A percentile compares a stretch with the other conserved stretches of the same genome.
Evolutionary conservation across 768 basidiomycete species (phyloP).

Genomic region (Hirschioporus abietinus): DNA sequence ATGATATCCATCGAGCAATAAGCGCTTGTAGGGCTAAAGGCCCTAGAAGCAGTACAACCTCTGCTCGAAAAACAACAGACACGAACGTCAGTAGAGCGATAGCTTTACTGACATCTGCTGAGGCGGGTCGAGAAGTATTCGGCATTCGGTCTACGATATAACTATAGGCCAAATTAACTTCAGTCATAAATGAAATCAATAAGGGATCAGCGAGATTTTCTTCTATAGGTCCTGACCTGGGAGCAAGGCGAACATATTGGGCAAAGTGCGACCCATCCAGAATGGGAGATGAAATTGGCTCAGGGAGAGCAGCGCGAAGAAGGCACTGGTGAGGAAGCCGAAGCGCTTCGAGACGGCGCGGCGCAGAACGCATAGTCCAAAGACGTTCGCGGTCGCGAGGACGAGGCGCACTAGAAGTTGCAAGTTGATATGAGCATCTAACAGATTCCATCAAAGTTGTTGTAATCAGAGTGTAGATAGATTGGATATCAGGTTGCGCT

Average conservation of each 20-base stretch:
- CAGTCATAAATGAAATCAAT: constrained; percentile 2
- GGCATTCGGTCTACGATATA: constrained; percentile 41
- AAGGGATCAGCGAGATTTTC: background rate
- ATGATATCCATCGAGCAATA: constrained; percentile 33
- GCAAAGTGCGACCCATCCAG: constrained; percentile 90
- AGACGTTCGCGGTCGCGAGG: constrained; percentile 60
- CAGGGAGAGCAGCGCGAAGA: constrained; percentile 65
- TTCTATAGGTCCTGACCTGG: constrained; percentile 46
- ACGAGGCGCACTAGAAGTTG: constrained; percentile 58
- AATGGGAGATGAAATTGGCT: constrained; percentile 90
- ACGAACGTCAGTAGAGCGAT: constrained; percentile 62
- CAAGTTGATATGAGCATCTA: background rate
- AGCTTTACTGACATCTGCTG: constrained; percentile 31
- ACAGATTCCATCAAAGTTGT: background rate
- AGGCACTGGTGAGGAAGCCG: constrained; percentile 47
- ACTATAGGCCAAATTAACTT: constrained; percentile 56
- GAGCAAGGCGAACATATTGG: constrained; percentile 88
- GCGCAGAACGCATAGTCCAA: constrained; percentile 57
- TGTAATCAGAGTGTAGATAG: background rate
- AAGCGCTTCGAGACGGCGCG: constrained; percentile 60
- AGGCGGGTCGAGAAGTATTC: constrained; percentile 33
- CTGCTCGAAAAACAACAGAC: constrained; percentile 72
- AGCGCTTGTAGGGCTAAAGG: constrained; percentile 56
- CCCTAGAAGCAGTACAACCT: constrained; percentile 63
- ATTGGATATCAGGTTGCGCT: background rate